Base-by-base conservation (phyloP, 331 rosid genomes). In the Malus hybrid region DNA sequence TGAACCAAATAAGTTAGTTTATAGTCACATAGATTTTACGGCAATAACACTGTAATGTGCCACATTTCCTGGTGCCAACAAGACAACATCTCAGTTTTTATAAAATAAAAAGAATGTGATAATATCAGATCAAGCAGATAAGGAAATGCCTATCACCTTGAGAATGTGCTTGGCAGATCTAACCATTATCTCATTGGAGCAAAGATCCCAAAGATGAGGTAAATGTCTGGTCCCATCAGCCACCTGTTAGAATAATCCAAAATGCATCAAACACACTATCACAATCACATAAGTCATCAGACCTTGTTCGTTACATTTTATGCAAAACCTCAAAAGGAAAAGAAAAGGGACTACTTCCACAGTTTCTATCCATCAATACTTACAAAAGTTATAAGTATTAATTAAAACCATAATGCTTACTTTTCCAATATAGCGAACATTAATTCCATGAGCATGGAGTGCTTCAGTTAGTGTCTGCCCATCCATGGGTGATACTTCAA, bases 401-500 rank as follows among this genome's bases (percentile, higher is more conserved):
- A 48, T 70, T n/a, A 63, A 70, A 80, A 77, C 69, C 48, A 20
- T 18, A 70, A 54, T 68, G 60, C 89, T 76, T 84, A 95, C 99
- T 76, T 89, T 92, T 83, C 99, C 99, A 79, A 95, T 85, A 72
- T 95, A 92, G 64, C 99, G 99, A 83, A 95, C 85, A 83, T 92
- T 95, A 69, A 95, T 90, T 83, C 99, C 99, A 82, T 92, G 97
- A 76, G 97, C 99, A 84, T 95, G 99, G 60, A 95, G 92, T 65
- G 97, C 99, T 85, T 95, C 99, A 67, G 96, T 90, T 71, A 95
- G 75, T 72, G 99, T 95, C 83, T 92, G 99, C 66, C 99, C 97
- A 82, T 95, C 99, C 99, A 95, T 95, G 5, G 99, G 99, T 3
- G 99, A 95, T 75, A 95, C 97, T 92, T 95, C 99, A 71, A 95